phyloP scores from a whole-genome alignment of 352 stramenopile genomes.

The Phytopythium cucurbitacearum region DNA sequence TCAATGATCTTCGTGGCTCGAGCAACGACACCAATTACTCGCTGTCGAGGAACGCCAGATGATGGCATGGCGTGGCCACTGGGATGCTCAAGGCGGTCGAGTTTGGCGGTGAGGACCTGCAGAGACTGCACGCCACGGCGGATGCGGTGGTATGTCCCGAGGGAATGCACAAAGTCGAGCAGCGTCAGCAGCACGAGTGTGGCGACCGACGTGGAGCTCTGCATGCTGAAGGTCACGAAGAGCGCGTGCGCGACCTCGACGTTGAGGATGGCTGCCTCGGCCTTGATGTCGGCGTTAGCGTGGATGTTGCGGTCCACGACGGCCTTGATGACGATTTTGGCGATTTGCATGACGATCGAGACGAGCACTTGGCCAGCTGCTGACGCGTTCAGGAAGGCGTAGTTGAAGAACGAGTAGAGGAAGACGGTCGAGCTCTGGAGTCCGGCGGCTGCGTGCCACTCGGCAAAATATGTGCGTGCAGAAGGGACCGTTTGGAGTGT shows the following conservation, averaged over 20 bases:
- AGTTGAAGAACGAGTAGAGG: conserved; percentile 26
- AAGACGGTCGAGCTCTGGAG: conserved; percentile 14
- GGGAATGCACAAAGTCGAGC: conserved; percentile 17
- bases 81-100: background rate
- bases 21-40: too few species aligned
- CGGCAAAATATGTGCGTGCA: conserved; percentile 7
- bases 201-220: conserved; percentile 26
- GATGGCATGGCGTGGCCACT: too few species aligned
- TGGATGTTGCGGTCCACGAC: conserved; percentile 12
- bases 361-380: conserved; percentile 8
- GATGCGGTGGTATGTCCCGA: conserved; percentile 12
- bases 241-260: conserved; percentile 41
- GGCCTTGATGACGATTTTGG: conserved; percentile 30
- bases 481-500: conserved; percentile 10
- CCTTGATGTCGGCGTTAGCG: conserved; percentile 19
- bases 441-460: conserved; percentile 10
- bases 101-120: background rate
- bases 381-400: conserved; percentile 13
- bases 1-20: too few species aligned
- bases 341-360: conserved; percentile 15
- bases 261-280: conserved; percentile 30
- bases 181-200: conserved; percentile 18
- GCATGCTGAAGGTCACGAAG: conserved; percentile 38
- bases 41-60: too few species aligned
- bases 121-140: conserved; percentile 5